These are phyloP conservation scores for Trifolium dubium DNA, from an alignment of 306 rosid genomes.

Conservation along the genomic window DNA sequence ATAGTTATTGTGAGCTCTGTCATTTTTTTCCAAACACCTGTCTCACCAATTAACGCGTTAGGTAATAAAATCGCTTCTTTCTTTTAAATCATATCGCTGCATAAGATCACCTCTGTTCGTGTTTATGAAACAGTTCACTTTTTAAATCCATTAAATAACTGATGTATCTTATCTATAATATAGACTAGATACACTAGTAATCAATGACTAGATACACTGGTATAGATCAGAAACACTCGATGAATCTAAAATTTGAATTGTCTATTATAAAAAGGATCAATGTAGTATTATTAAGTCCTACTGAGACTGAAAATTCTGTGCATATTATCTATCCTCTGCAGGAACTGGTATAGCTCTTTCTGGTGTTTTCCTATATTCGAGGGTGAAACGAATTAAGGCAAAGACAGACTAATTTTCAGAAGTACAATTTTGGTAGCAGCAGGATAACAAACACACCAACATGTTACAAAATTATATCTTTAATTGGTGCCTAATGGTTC, in stretches of 20 bases:
- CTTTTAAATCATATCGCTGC: conserved; percentile 8
- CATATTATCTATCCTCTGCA: conserved; percentile 46
- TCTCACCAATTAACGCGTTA: conserved; percentile 72
- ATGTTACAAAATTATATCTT: conserved; percentile 44
- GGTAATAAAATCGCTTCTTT: conserved; percentile 57
- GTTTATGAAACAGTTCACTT: no score
- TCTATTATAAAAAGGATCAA: no score
- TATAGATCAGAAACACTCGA: no score
- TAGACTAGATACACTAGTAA: no score
- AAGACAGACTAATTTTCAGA: conserved; percentile 52
- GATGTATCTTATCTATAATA: no score
- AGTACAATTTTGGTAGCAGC: conserved; percentile 45
- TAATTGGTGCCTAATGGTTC: conserved; percentile 39
- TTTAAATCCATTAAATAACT: no score
- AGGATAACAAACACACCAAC: background rate
- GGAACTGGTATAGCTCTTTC: conserved; percentile 92
- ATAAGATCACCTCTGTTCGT: background rate
- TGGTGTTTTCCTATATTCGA: conserved; percentile 93
- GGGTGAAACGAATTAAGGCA: conserved; percentile 81
- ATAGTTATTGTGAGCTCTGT: conserved; percentile 96
- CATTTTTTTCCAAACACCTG: conserved; percentile 88
- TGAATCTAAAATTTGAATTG: no score
- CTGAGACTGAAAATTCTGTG: conserved; percentile 18
- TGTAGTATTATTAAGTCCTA: no score
- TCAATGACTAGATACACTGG: no score